phyloP scores from a whole-genome alignment of 2,329 filamentous ascomycete species.

The Harringtonia lauricola region DNA sequence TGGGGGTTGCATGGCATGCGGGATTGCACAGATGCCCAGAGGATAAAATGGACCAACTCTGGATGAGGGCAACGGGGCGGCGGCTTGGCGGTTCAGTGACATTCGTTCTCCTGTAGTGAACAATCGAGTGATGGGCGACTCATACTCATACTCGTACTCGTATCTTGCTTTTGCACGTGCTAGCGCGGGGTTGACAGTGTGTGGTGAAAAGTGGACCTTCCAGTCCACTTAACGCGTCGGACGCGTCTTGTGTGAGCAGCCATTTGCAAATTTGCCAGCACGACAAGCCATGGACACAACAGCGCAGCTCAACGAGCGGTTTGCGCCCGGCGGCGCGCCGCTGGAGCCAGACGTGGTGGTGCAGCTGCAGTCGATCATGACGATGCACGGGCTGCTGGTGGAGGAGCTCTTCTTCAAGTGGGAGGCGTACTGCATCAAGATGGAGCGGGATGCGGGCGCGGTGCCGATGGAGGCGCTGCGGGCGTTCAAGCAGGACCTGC shows the following conservation, averaged over 20 bases:
- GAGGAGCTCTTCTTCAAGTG: conserved; percentile 97
- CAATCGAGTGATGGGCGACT: too few species aligned
- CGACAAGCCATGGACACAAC: conserved; percentile 24
- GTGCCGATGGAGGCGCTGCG: conserved; percentile 51
- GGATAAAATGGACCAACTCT: too few species aligned
- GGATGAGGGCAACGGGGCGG: not conserved
- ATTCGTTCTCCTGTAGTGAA: too few species aligned
- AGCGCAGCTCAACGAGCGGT: conserved; percentile 33
- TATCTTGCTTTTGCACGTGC: too few species aligned
- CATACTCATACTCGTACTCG: too few species aligned
- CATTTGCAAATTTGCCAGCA: not conserved
- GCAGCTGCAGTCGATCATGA: conserved; percentile 78
- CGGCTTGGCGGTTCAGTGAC: not conserved
- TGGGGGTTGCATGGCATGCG: not conserved
- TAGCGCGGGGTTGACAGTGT: too few species aligned
- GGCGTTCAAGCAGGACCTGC: conserved; percentile 76
- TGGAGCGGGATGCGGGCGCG: conserved; percentile 70
- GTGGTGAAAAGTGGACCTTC: not conserved
- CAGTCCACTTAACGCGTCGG: conserved; percentile 1
- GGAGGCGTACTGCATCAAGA: conserved; percentile 95
- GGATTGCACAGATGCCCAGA: not conserved
- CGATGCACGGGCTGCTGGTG: conserved; percentile 66
- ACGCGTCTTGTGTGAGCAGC: not conserved
- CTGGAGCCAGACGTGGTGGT: conserved; percentile 67
- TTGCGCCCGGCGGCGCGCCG: conserved; percentile 44